Conservation (phyloP, 345 rosid genomes). For the Lepidium aucheri region DNA sequence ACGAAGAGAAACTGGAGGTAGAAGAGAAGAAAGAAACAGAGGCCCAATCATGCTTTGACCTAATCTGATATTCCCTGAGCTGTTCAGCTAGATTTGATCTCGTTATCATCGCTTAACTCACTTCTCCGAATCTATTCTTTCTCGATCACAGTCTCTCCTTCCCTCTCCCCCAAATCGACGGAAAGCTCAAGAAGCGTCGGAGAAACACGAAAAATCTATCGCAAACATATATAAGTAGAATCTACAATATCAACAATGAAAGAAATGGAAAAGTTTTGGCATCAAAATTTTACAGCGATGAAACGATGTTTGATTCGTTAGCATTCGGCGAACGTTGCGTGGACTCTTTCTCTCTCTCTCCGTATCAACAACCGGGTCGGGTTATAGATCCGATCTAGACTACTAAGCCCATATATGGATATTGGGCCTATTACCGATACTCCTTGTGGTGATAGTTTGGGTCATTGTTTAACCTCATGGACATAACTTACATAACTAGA, state of each 20-base stretch:
- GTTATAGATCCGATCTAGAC: background rate
- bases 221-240: background rate
- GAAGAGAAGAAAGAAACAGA: conserved; percentile 92
- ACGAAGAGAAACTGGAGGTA: conserved; percentile 58
- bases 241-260: background rate
- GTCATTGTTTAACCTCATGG: too few species aligned
- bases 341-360: conserved; percentile 5
- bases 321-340: conserved; percentile 24
- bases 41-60: conserved; percentile 97
- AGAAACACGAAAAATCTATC: background rate
- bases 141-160: conserved; percentile 5
- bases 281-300: background rate
- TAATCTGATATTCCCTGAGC: conserved; percentile 89
- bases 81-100: conserved; percentile 93
- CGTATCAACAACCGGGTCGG: conserved; percentile 14
- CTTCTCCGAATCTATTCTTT: background rate
- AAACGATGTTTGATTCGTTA: conserved; percentile 23
- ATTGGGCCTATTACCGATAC: background rate
- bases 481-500: too few species aligned
- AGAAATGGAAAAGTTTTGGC: background rate
- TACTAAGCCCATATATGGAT: background rate
- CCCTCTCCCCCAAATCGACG: background rate
- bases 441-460: background rate
- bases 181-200: conserved; percentile 4
- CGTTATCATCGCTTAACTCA: conserved; percentile 63